A percentile compares a stretch with the other conserved stretches of the same genome.
Conservation (phyloP, 257 asterid genomes). For the Henckelia pumila region DNA sequence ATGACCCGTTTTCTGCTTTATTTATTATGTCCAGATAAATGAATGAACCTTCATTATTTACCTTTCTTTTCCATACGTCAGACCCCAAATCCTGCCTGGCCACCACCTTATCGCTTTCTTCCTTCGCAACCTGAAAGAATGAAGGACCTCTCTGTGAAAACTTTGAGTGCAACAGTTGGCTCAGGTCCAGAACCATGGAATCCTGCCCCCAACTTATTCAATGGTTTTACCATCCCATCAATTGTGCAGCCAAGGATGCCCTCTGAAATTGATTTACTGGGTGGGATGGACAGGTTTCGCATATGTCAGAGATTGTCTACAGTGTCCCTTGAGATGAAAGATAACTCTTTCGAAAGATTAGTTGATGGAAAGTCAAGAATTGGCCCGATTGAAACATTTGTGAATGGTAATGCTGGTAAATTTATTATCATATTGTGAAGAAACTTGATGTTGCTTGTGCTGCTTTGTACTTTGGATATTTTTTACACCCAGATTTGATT, state of each 20-base stretch:
- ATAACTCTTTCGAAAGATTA: slow-evolving; percentile 44
- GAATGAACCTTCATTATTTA: neutral
- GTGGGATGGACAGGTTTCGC: slow-evolving; percentile 40
- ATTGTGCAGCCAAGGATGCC: slow-evolving; percentile 53
- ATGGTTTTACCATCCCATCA: slow-evolving; percentile 43
- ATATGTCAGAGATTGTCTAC: slow-evolving; percentile 44
- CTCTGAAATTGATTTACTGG: slow-evolving; percentile 42
- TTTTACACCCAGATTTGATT: slow-evolving; percentile 5
- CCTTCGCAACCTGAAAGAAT: slow-evolving; percentile 79
- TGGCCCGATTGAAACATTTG: slow-evolving; percentile 42
- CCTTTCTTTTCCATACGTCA: slow-evolving; percentile 29
- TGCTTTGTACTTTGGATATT: neutral
- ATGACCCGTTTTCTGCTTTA: neutral
- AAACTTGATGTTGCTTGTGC: slow-evolving; percentile 7
- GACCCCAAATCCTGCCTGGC: slow-evolving; percentile 99
- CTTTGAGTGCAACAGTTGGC: slow-evolving; percentile 71
- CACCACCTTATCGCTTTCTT: slow-evolving; percentile 86
- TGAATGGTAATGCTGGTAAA: slow-evolving; percentile 61
- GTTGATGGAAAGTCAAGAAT: slow-evolving; percentile 45
- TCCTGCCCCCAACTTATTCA: slow-evolving; percentile 69
- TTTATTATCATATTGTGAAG: neutral
- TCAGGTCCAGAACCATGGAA: slow-evolving; percentile 84
- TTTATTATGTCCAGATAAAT: slow-evolving; percentile 14
- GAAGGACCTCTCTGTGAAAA: slow-evolving; percentile 61
- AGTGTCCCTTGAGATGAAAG: slow-evolving; percentile 45